A percentile compares a stretch with the other conserved stretches of the same genome.
phyloP scores from a whole-genome alignment of 352 stramenopile species.

The Hyaloperonospora brassicae region DNA sequence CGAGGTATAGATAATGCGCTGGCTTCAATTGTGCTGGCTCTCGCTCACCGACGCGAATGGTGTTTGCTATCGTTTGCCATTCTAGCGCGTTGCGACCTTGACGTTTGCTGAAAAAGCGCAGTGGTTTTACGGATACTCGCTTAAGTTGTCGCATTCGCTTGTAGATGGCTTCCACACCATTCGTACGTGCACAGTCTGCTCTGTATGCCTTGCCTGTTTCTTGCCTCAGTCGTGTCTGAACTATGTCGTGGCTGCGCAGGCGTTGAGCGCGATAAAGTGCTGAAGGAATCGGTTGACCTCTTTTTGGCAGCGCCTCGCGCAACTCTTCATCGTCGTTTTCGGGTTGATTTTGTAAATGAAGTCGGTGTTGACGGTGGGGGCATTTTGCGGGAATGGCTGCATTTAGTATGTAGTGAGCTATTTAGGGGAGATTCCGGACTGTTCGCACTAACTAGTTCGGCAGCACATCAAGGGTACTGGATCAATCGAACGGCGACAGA shows the following conservation, averaged over 20 bases:
- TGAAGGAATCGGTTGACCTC: constrained; percentile 61
- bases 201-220: neutral
- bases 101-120: constrained; percentile 53
- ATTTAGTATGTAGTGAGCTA: constrained; percentile 61
- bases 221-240: too few relatives aligned
- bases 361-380: constrained; percentile 66
- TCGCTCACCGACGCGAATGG: neutral
- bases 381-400: constrained; percentile 73
- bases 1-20: neutral
- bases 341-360: constrained; percentile 82
- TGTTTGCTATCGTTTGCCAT: neutral
- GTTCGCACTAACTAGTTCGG: constrained; percentile 42
- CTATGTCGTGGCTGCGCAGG: constrained; percentile 18
- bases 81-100: constrained; percentile 34
- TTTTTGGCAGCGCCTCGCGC: constrained; percentile 41
- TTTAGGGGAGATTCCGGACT: constrained; percentile 43
- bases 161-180: constrained; percentile 57
- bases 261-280: constrained; percentile 53
- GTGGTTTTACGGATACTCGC: constrained; percentile 61
- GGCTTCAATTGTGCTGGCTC: neutral
- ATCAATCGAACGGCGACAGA: constrained; percentile 32
- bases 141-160: constrained; percentile 48
- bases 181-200: constrained; percentile 25
- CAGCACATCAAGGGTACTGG: constrained; percentile 51
- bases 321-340: constrained; percentile 58